Percentiles rank a stretch among this genome's conserved stretches.
Evolutionary conservation across 306 rosid species (phyloP).

Genomic region (Medicago lupulina): DNA sequence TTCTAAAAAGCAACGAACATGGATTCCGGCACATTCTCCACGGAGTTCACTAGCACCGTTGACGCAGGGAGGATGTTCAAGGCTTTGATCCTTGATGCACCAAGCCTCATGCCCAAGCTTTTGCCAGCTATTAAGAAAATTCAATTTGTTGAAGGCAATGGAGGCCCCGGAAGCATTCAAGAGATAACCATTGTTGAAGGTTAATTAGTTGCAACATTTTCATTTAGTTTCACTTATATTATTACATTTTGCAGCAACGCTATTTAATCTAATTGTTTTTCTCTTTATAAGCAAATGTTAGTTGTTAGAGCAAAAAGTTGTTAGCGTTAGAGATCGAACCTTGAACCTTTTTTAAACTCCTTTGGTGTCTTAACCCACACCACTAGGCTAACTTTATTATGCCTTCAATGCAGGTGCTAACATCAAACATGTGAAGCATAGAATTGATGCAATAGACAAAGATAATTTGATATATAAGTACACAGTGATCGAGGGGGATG

Average conservation of each 20-base stretch:
- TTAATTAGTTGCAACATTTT: constrained; percentile 40
- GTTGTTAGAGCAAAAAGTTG: too few relatives aligned
- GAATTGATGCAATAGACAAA: constrained; percentile 49
- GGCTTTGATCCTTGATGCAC: constrained; percentile 69
- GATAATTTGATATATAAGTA: constrained; percentile 45
- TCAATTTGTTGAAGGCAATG: constrained; percentile 68
- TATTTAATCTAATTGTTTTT: too few relatives aligned
- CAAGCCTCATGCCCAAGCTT: constrained; percentile 61
- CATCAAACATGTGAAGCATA: constrained; percentile 46
- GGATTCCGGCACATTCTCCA: constrained; percentile 28
- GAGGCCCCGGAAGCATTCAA: constrained; percentile 73
- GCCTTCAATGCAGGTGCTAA: constrained; percentile 36
- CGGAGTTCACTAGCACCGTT: constrained; percentile 49
- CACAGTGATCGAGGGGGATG: constrained; percentile 43
- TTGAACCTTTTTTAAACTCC: not conserved
- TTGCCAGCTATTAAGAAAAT: constrained; percentile 52
- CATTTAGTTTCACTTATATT: not conserved
- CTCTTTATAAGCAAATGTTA: too few relatives aligned
- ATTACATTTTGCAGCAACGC: too few relatives aligned
- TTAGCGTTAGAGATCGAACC: not conserved
- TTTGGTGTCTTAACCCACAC: not conserved
- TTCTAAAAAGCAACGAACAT: constrained; percentile 14
- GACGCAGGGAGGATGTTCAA: constrained; percentile 59
- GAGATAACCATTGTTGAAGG: constrained; percentile 62
- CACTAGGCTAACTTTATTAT: not conserved